Percentiles rank a stretch among this genome's conserved stretches.
Conservation (phyloP, 352 stramenopile species). For the Salisapilia sapeloensis region DNA sequence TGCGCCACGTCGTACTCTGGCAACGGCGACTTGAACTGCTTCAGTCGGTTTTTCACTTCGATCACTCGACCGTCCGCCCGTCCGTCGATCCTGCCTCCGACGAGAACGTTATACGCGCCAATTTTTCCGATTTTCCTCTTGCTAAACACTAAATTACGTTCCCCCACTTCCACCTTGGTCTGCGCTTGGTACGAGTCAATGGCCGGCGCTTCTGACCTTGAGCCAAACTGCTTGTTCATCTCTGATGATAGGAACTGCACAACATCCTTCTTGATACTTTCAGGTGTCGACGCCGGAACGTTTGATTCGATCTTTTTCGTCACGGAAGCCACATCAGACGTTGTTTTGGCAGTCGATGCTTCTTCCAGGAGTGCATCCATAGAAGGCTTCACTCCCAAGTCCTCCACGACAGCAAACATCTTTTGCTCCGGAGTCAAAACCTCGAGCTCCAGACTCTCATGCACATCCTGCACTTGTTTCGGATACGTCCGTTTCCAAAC, state of each 20-base stretch:
- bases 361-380: conserved; percentile 43
- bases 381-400: conserved; percentile 26
- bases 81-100: conserved; percentile 77
- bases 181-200: conserved; percentile 55
- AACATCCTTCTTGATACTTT: conserved; percentile 34
- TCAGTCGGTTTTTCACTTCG: conserved; percentile 75
- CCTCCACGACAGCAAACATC: conserved; percentile 29
- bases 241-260: conserved; percentile 56
- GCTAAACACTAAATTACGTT: conserved; percentile 58
- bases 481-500: conserved; percentile 69
- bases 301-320: conserved; percentile 21
- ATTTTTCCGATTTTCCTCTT: conserved; percentile 46
- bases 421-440: conserved; percentile 30
- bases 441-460: conserved; percentile 22
- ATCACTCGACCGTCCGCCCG: conserved; percentile 57
- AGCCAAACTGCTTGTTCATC: conserved; percentile 67
- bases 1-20: conserved; percentile 69
- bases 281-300: conserved; percentile 26
- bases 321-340: conserved; percentile 15
- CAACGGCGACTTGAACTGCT: conserved; percentile 44
- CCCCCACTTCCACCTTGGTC: conserved; percentile 30
- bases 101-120: conserved; percentile 27
- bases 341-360: conserved; percentile 22
- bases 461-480: conserved; percentile 25
- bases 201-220: conserved; percentile 36